Conservation (phyloP, 352 stramenopile species). For the Phytophthora citrophthora region DNA sequence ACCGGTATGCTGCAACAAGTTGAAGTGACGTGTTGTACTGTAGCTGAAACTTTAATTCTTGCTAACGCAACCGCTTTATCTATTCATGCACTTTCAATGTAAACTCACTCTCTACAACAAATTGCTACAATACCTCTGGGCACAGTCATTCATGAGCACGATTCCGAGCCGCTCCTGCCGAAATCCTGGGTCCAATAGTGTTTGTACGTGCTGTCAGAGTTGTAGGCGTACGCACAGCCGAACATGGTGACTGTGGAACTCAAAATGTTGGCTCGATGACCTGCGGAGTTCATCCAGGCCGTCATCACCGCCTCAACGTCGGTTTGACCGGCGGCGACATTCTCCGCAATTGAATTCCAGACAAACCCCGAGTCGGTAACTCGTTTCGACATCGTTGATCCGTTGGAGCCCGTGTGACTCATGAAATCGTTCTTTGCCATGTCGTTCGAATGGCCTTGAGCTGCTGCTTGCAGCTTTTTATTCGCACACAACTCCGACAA, state of each 20-base stretch:
- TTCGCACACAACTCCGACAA: constrained; percentile 43
- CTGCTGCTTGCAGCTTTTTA: constrained; percentile 29
- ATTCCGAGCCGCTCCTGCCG: constrained; percentile 28
- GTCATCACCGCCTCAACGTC: constrained; percentile 42
- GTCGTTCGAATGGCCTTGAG: constrained; percentile 38
- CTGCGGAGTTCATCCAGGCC: constrained; percentile 42
- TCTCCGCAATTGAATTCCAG: constrained; percentile 51
- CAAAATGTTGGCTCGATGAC: constrained; percentile 38
- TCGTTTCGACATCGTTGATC: constrained; percentile 39
- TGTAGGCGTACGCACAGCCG: constrained; percentile 53
- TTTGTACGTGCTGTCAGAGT: constrained; percentile 40
- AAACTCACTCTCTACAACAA: background rate
- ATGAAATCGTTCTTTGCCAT: constrained; percentile 53
- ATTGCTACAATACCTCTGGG: no score
- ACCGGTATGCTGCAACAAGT: no score
- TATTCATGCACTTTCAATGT: background rate
- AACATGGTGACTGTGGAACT: constrained; percentile 37
- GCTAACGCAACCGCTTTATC: constrained; percentile 1
- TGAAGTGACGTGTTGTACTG: no score
- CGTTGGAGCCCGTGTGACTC: constrained; percentile 49
- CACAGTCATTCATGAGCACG: constrained; percentile 16
- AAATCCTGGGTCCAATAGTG: constrained; percentile 76
- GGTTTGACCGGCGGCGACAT: constrained; percentile 48
- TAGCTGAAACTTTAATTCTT: background rate
- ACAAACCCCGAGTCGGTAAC: constrained; percentile 44